Conservation (phyloP, 2,329 filamentous ascomycete genomes). For the Tolypocladium guangdongense region DNA sequence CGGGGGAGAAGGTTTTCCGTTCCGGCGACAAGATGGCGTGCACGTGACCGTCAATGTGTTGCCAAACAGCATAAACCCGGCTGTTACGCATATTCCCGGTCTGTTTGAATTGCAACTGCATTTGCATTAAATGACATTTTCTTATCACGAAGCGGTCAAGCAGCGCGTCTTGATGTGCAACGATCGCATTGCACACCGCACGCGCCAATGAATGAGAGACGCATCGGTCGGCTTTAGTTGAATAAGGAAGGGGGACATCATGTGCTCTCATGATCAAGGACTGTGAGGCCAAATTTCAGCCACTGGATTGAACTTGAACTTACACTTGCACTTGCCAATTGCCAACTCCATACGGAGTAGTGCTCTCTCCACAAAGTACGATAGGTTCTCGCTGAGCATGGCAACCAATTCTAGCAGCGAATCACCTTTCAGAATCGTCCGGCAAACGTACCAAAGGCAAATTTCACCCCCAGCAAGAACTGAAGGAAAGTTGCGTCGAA, state of each 20-base stretch:
- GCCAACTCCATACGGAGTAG: neutral
- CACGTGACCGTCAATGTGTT: neutral
- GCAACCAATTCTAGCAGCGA: neutral
- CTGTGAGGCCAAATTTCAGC: neutral
- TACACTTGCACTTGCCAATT: neutral
- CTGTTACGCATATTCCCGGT: neutral
- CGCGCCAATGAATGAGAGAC: neutral
- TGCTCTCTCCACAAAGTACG: neutral
- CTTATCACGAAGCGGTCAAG: too few species aligned
- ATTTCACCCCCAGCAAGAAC: neutral
- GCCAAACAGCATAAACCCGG: neutral
- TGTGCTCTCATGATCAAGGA: neutral
- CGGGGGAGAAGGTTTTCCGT: constrained; percentile 8
- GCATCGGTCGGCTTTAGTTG: neutral
- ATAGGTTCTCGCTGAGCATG: neutral
- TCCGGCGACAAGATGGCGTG: neutral
- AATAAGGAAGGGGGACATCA: neutral
- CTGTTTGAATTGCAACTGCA: neutral
- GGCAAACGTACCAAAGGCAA: neutral
- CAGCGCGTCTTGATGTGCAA: neutral
- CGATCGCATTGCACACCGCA: neutral
- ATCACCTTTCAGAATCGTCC: too few species aligned
- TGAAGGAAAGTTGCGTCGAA: neutral
- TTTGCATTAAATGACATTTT: neutral
- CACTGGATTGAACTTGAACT: neutral